Conservation (phyloP, 371 early-diverging fungal genomes). For the Mucor racemosus region DNA sequence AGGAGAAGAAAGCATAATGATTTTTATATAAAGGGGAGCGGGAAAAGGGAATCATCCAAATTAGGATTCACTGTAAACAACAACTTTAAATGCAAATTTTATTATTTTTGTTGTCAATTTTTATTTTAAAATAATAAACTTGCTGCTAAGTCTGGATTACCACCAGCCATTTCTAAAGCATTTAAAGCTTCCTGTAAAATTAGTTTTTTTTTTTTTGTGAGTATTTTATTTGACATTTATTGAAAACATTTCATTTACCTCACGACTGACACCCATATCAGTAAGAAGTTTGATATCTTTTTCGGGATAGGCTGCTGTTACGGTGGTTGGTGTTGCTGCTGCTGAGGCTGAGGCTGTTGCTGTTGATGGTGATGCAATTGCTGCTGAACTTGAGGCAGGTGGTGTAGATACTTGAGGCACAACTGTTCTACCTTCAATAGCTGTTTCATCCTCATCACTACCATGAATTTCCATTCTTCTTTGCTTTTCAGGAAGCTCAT, state of each 20-base stretch:
- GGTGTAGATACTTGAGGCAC: slow-evolving; percentile 36
- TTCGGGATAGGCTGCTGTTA: slow-evolving; percentile 40
- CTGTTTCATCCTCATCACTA: slow-evolving; percentile 48
- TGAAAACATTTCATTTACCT: no score
- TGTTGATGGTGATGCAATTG: no score
- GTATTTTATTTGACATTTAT: no score
- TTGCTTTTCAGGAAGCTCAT: slow-evolving; percentile 83
- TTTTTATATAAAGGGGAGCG: slow-evolving; percentile 2
- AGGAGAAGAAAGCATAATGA: not conserved
- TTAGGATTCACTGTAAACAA: slow-evolving; percentile 31
- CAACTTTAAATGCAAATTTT: not conserved
- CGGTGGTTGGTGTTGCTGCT: slow-evolving; percentile 9
- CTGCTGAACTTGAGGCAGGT: slow-evolving; percentile 30
- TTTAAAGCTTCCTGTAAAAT: slow-evolving; percentile 78
- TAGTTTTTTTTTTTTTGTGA: no score
- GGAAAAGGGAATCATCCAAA: slow-evolving; percentile 14
- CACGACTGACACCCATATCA: slow-evolving; percentile 52
- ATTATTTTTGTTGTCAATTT: slow-evolving; percentile 4
- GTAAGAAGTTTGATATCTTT: slow-evolving; percentile 41
- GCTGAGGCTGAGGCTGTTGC: no score
- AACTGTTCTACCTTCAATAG: slow-evolving; percentile 43
- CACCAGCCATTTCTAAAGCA: slow-evolving; percentile 81
- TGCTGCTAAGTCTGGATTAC: slow-evolving; percentile 89
- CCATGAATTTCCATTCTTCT: slow-evolving; percentile 55
- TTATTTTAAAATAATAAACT: slow-evolving; percentile 66